Base-by-base conservation (phyloP, 2,329 filamentous ascomycete genomes). In the Fusarium sterilihyphosum region DNA sequence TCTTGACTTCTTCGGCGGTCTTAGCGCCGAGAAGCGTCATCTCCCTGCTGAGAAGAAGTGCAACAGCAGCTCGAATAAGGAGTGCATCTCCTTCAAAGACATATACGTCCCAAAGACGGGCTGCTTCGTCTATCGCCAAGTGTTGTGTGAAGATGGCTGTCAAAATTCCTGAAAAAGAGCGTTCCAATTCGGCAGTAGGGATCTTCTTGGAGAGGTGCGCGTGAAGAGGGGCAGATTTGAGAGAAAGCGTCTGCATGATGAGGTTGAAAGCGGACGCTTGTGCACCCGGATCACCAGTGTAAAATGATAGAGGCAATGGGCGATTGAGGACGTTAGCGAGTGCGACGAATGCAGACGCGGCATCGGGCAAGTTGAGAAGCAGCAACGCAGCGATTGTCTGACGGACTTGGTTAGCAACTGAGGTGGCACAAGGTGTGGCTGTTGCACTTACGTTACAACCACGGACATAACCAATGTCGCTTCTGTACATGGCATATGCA, bases 401-500 rank as follows among this genome's bases (percentile, higher is more conserved):
- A 29, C 26, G 41, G 61, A 73, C 53, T 59, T 49, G 62, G 70
- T 78, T 71, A 79, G 76, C 43, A 58, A 49, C 60, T 65, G 22
- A 59, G 61, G 59, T 59, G 63, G 22, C 49, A 54, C 41, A 37
- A 57, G 56, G 58, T 61, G 37, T 61, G 35, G 37, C n/a, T 67
- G 47, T 52, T 41, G 35, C 56, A 87, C 92, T 86, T 82, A 94
- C 91, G 79, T 94, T 93, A 74, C 92, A 93, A 61, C 93, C 93
- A 71, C 88, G 87, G 65, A 94, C 88, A 78, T 94, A 95, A 71
- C 93, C 93, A 78, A 96, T 92, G 79, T 96, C 94, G 74, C 91
- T 92, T 70, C 94, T 89, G 82, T 96, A 96, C 89, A 94, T 93
- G 62, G 91, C 88, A 82, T 96, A 96, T 12, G 94, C 94, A 77